Evolutionary conservation across 2,329 filamentous ascomycete species (phyloP), one percentile per base, ranked within the genome.

Genomic region (Lasiodiplodia theobromae): DNA sequence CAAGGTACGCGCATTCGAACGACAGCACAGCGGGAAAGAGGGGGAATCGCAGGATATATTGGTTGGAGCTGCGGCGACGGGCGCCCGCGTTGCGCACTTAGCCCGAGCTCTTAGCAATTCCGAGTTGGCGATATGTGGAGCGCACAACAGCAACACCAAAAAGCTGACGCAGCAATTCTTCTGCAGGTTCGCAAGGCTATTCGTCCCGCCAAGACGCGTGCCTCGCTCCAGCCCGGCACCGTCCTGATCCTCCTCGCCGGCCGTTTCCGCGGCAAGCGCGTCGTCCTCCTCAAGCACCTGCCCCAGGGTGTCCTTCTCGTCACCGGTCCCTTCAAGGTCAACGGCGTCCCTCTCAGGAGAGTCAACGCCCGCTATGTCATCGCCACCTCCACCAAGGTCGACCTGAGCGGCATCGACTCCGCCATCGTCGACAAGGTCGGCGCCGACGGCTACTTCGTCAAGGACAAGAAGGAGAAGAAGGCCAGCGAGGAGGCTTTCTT

Each of bases 271-370:
- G 96, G 96, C 89, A 99, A 99, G 94, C 96, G 96, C 83, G 96
- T 99, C 81, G 89, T 99, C 81, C 94, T 98, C 86, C 92, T 99
- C 84, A 98, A 98, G 91, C 89, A 91, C 85, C 94, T 99, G 81
- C 88, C 93, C 82, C 93, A 97, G 88, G 96, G 96, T 87, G 93
- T 97, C 76, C 94, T 99, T 84, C 93, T 99, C 83, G 94, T 99
- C 80, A 99, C 96, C 82, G 96, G 96, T 80, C 96, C 96, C 83
- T 99, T 98, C 92, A 99, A 98, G 92, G 92, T 99, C 87, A 99
- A 99, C 88, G 96, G 96, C 85, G 96, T 99, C 75, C 96, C 96
- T 77, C 91, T 99, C 81, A 92, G 96, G 86, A 90, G 87, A 84
- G 92, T 96, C 83, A 96, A 96, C 87, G 88, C 93, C 82, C 91